phyloP scores from a whole-genome alignment of 139 green algal species.

The Chlorella sorokiniana region DNA sequence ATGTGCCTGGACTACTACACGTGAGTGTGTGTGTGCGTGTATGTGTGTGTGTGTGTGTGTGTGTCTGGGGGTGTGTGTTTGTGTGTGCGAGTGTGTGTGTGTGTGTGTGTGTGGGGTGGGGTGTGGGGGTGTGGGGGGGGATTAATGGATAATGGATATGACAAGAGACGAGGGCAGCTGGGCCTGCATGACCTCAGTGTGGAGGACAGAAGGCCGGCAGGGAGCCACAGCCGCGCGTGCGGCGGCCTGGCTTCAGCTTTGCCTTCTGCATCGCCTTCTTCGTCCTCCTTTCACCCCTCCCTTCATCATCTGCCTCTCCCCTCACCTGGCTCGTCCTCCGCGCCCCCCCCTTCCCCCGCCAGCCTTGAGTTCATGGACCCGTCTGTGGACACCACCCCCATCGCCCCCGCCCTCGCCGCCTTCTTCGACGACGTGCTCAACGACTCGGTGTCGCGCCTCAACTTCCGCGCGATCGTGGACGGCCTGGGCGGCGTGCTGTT shows the following conservation, averaged over 20 bases:
- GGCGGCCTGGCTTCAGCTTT: background rate
- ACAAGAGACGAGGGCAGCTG: too few species aligned
- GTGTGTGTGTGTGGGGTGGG: too few species aligned
- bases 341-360: background rate
- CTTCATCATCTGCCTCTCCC: background rate
- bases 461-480: slow-evolving; percentile 96
- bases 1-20: slow-evolving; percentile 50
- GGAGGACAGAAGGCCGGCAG: too few species aligned
- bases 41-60: background rate
- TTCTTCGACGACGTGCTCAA: slow-evolving; percentile 97
- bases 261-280: too few species aligned
- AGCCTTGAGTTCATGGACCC: slow-evolving; percentile 87
- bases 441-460: slow-evolving; percentile 75
- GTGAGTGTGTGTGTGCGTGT: background rate
- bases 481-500: slow-evolving; percentile 95
- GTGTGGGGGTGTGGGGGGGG: too few species aligned
- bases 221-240: background rate
- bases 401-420: slow-evolving; percentile 87
- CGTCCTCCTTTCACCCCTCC: too few species aligned
- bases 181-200: too few species aligned
- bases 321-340: background rate
- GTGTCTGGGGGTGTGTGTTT: slow-evolving; percentile 51
- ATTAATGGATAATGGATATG: too few species aligned
- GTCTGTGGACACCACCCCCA: slow-evolving; percentile 91
- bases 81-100: slow-evolving; percentile 51